Conservation (phyloP, 371 early-diverging fungal species). For the Coemansia sp. region DNA sequence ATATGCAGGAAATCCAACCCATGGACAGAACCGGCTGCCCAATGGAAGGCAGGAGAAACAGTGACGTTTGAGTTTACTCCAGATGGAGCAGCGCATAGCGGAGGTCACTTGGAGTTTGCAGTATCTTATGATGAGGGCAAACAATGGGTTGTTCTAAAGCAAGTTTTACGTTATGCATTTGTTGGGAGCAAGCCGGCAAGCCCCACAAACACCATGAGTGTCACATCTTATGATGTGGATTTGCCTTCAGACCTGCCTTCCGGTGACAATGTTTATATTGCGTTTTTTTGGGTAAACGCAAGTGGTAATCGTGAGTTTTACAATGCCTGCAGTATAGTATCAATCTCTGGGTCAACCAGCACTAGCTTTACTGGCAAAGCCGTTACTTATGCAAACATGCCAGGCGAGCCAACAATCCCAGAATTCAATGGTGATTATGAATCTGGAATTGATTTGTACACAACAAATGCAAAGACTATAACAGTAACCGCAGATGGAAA, state of each 20-base stretch:
- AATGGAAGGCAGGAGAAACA: slow-evolving; percentile 58
- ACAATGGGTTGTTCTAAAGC: slow-evolving; percentile 55
- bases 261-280: slow-evolving; percentile 53
- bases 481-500: background rate
- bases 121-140: slow-evolving; percentile 52
- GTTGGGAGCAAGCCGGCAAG: slow-evolving; percentile 10
- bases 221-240: slow-evolving; percentile 29
- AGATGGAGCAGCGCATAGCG: slow-evolving; percentile 24
- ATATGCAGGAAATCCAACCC: no score
- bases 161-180: slow-evolving; percentile 50
- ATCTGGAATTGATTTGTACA: slow-evolving; percentile 1
- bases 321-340: slow-evolving; percentile 50
- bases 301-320: slow-evolving; percentile 60
- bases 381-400: slow-evolving; percentile 48
- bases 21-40: slow-evolving; percentile 32
- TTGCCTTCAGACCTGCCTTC: slow-evolving; percentile 59
- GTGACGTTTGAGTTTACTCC: slow-evolving; percentile 52
- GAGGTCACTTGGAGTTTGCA: slow-evolving; percentile 57
- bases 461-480: background rate
- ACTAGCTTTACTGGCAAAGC: slow-evolving; percentile 16
- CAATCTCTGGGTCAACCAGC: slow-evolving; percentile 44
- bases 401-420: slow-evolving; percentile 27
- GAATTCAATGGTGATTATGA: slow-evolving; percentile 20
- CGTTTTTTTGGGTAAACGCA: slow-evolving; percentile 66
- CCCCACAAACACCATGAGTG: background rate